Conservation (phyloP, 1,284 basidiomycete genomes). For the Neonothopanus nambi region DNA sequence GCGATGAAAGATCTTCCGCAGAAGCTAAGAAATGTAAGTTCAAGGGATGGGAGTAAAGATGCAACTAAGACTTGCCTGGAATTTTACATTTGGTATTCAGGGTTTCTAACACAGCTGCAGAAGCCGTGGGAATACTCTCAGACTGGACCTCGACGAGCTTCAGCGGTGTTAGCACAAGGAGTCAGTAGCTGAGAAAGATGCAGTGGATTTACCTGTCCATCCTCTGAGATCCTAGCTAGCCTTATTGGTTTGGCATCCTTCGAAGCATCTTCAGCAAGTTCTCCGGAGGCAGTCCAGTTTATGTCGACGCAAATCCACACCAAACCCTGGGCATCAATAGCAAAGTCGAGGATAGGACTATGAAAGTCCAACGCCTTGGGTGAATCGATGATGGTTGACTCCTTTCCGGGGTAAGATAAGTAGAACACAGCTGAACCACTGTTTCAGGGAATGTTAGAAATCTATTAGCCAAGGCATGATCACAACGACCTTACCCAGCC, state of each 20-base stretch:
- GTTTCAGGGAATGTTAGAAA: conserved; percentile 13
- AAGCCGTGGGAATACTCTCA: conserved; percentile 20
- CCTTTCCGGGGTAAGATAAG: conserved; percentile 34
- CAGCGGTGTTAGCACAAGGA: conserved; percentile 13
- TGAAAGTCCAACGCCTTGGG: conserved; percentile 51
- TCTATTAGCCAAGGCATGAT: not conserved
- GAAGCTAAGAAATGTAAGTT: conserved; percentile 40
- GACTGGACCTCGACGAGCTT: conserved; percentile 32
- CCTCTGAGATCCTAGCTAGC: conserved; percentile 22
- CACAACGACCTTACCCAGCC: conserved; percentile 54
- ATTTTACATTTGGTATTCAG: conserved; percentile 42
- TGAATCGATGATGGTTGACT: conserved; percentile 23
- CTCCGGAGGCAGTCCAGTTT: conserved; percentile 31
- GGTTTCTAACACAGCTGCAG: conserved; percentile 27
- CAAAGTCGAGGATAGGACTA: conserved; percentile 62
- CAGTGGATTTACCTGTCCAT: conserved; percentile 29
- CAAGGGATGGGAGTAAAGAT: conserved; percentile 1
- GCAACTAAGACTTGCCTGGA: conserved; percentile 34
- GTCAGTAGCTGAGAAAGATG: not conserved
- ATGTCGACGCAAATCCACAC: conserved; percentile 56
- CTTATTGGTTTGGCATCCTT: conserved; percentile 19
- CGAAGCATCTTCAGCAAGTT: conserved; percentile 6
- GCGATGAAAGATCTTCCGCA: conserved; percentile 44
- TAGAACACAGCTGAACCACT: conserved; percentile 72
- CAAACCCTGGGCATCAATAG: conserved; percentile 35